A percentile compares a stretch with the other conserved stretches of the same genome.
Evolutionary conservation across 2,329 filamentous ascomycete genomes (phyloP).

Genomic region (Verticillium zaregamsianum): DNA sequence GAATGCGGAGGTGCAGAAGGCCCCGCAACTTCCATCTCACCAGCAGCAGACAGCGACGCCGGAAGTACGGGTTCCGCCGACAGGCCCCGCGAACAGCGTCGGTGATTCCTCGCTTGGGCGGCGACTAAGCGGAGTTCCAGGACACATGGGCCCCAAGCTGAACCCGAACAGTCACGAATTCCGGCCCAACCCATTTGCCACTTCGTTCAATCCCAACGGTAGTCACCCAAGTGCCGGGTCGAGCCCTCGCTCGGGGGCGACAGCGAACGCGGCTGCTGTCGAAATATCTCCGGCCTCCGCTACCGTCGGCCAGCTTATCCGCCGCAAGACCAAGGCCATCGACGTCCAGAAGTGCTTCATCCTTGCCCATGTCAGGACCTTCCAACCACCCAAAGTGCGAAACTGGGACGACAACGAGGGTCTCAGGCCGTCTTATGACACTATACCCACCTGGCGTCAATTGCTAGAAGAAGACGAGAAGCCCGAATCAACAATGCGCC

Average conservation of each 20-base stretch:
- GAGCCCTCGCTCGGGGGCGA: constrained; percentile 61
- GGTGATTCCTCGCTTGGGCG: constrained; percentile 47
- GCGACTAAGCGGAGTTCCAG: constrained; percentile 46
- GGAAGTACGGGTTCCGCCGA: constrained; percentile 68
- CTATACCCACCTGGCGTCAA: constrained; percentile 78
- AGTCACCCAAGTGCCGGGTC: constrained; percentile 62
- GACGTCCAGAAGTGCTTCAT: constrained; percentile 66
- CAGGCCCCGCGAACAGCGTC: constrained; percentile 61
- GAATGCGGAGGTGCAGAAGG: constrained; percentile 48
- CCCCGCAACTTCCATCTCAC: constrained; percentile 30
- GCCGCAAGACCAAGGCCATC: constrained; percentile 68
- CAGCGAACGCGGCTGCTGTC: constrained; percentile 45
- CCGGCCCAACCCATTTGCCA: constrained; percentile 76
- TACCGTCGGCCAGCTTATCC: constrained; percentile 50
- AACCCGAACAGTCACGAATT: constrained; percentile 74
- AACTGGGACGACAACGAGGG: constrained; percentile 75
- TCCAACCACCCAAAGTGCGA: constrained; percentile 47
- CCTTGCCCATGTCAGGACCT: constrained; percentile 48
- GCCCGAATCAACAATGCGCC: constrained; percentile 55
- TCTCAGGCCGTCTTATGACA: constrained; percentile 81
- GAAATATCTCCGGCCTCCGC: constrained; percentile 15
- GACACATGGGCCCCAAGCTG: constrained; percentile 51
- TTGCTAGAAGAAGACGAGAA: constrained; percentile 68
- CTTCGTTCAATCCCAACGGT: constrained; percentile 71
- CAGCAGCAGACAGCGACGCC: constrained; percentile 42